Conservation (phyloP, 768 basidiomycete genomes). For the Lentinus tigrinus region DNA sequence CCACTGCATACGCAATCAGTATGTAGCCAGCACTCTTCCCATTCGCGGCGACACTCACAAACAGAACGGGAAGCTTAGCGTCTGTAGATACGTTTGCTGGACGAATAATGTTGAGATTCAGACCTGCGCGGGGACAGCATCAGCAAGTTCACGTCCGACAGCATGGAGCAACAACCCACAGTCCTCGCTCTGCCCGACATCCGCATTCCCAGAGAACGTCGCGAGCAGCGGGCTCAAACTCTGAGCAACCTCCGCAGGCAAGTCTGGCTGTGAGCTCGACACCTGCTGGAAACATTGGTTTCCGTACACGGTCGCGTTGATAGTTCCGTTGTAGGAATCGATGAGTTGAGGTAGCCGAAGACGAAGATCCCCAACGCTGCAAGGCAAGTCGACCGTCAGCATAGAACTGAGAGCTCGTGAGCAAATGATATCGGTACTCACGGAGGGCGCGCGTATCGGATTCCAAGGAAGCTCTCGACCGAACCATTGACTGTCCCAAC, state of each 20-base stretch:
- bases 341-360: slow-evolving; percentile 16
- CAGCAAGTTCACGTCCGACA: slow-evolving; percentile 7
- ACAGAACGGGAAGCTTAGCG: slow-evolving; percentile 32
- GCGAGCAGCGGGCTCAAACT: too few species aligned
- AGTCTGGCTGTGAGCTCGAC: background rate
- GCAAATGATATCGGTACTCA: too few species aligned
- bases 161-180: slow-evolving; percentile 38
- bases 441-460: too few species aligned
- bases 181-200: slow-evolving; percentile 1
- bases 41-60: too few species aligned
- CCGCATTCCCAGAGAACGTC: background rate
- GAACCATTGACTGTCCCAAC: too few species aligned
- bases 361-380: slow-evolving; percentile 12
- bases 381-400: too few species aligned
- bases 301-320: slow-evolving; percentile 15
- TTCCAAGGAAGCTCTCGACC: too few species aligned
- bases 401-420: too few species aligned
- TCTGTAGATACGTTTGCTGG: background rate
- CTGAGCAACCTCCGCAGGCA: background rate
- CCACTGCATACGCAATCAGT: background rate
- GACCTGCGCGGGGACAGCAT: background rate
- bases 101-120: background rate
- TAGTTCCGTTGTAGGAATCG: background rate
- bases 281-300: slow-evolving; percentile 13
- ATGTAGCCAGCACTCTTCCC: background rate